Base-by-base conservation (phyloP, 768 basidiomycete genomes). In the Grammothele lineata region DNA sequence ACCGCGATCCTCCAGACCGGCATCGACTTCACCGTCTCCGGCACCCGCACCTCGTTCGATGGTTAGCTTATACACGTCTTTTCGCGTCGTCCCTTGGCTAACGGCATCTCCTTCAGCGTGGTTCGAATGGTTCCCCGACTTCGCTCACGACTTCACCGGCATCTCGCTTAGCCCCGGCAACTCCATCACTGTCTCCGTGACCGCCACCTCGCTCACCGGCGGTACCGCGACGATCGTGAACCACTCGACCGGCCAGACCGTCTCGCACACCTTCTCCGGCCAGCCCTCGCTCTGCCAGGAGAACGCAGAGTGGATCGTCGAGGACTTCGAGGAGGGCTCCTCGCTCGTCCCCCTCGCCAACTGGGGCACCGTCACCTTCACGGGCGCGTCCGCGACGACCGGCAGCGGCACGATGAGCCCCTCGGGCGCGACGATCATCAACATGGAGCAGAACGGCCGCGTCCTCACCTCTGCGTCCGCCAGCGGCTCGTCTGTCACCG, bases 271-370 rank as follows among this genome's bases (percentile, higher is more conserved):
- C 15, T 56, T 68, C 57, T 60, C 58, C 11, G 65, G 65, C 25
- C 47, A 58, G 21, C 43, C 50, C 39, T 46, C 61, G 22, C 61
- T 67, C 38, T 67, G 66, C 57, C 56, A 64, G 55, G 45, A 63
- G 59, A 63, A 68, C 55, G 67, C 66, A 7, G 66, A 69, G 56
- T 69, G 67, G 67, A 67, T 69, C 46, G 65, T 68, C 21, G 67
- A 68, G 57, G 67, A 68, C 56, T 62, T 50, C 55, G 47, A 55
- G 51, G 45, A 50, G 45, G 48, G 51, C 47, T 25, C 37, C 43
- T 47, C 47, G 24, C 62, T 60, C 47, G 69, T 70, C n/a, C 63
- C 65, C 21, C 63, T 70, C 45, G 63, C 69, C 35, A 63, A 69
- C 65, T 70, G 65, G 37, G 66, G 66, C 54, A 64, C 64, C 22